A percentile compares a stretch with the other conserved stretches of the same genome.
phyloP scores from a whole-genome alignment of 805 yeast genomes.

The Cyberlindnera euphorbiiphila region DNA sequence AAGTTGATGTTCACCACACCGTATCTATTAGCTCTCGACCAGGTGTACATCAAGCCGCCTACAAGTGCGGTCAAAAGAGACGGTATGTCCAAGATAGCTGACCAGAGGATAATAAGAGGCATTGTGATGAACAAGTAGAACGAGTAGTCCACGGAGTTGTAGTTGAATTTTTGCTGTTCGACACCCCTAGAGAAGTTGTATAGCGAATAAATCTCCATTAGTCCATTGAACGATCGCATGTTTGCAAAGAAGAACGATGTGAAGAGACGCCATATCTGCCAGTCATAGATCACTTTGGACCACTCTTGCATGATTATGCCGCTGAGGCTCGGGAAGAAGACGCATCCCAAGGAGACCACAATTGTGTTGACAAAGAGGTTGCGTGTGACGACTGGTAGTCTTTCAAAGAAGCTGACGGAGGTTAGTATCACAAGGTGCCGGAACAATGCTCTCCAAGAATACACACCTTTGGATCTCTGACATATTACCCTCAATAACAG shows the following conservation, averaged over 20 bases:
- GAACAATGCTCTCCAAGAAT: too few species aligned
- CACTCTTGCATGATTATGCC: slow-evolving; percentile 22
- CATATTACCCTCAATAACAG: too few species aligned
- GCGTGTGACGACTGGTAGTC: slow-evolving; percentile 59
- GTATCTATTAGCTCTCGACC: slow-evolving; percentile 54
- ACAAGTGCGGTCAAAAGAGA: slow-evolving; percentile 38
- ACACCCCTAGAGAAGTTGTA: slow-evolving; percentile 54
- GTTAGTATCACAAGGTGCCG: too few species aligned
- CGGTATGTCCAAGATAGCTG: slow-evolving; percentile 30
- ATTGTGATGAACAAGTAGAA: slow-evolving; percentile 50
- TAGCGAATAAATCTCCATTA: slow-evolving; percentile 52
- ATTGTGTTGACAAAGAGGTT: slow-evolving; percentile 48
- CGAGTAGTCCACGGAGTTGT: slow-evolving; percentile 49
- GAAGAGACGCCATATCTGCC: slow-evolving; percentile 44
- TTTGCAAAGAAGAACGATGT: slow-evolving; percentile 46
- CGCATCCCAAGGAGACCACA: slow-evolving; percentile 39
- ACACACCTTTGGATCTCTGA: neutral
- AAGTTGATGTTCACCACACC: slow-evolving; percentile 49
- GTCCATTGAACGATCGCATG: slow-evolving; percentile 40
- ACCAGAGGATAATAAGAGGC: slow-evolving; percentile 39
- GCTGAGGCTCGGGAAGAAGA: slow-evolving; percentile 26
- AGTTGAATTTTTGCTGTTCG: slow-evolving; percentile 47
- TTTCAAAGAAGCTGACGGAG: slow-evolving; percentile 32
- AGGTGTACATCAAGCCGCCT: slow-evolving; percentile 53
- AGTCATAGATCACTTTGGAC: slow-evolving; percentile 29